Evolutionary conservation across 495 filamentous ascomycete genomes (phyloP).

Genomic region (Podospora conica): DNA sequence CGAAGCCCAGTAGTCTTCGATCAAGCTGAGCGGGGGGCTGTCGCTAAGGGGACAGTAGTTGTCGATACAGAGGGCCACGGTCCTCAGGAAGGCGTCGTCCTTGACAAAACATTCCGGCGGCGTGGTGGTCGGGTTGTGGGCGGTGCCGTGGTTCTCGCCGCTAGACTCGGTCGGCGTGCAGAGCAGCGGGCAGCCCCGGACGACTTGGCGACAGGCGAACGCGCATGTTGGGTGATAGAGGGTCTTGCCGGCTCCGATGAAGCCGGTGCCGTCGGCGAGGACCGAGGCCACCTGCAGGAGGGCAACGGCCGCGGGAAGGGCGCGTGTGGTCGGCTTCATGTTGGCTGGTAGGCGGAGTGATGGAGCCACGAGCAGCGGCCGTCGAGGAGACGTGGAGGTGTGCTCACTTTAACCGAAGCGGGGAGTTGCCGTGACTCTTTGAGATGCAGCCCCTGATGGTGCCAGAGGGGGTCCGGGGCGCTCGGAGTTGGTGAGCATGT

Average conservation of each 20-base stretch:
- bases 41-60: slow-evolving; percentile 17
- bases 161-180: slow-evolving; percentile 9
- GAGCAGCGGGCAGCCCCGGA: slow-evolving; percentile 11
- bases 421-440: not conserved
- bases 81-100: slow-evolving; percentile 15
- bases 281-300: slow-evolving; percentile 5
- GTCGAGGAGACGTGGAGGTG: not conserved
- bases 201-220: slow-evolving; percentile 15
- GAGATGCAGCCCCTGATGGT: not conserved
- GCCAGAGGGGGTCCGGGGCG: not conserved
- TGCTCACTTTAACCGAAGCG: not conserved
- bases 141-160: slow-evolving; percentile 18
- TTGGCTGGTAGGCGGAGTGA: not conserved
- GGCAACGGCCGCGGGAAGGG: not conserved
- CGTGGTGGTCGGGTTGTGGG: slow-evolving; percentile 13
- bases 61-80: slow-evolving; percentile 19
- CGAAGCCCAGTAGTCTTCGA: slow-evolving; percentile 19
- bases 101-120: slow-evolving; percentile 17
- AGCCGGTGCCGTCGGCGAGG: slow-evolving; percentile 14
- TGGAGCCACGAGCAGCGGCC: not conserved
- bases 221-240: slow-evolving; percentile 19
- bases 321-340: not conserved
- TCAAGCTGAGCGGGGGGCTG: slow-evolving; percentile 9
- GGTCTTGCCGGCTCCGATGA: slow-evolving; percentile 18
- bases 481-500: not conserved